phyloP scores from a whole-genome alignment of 352 stramenopile genomes.

The Phytophthora agathidicida region DNA sequence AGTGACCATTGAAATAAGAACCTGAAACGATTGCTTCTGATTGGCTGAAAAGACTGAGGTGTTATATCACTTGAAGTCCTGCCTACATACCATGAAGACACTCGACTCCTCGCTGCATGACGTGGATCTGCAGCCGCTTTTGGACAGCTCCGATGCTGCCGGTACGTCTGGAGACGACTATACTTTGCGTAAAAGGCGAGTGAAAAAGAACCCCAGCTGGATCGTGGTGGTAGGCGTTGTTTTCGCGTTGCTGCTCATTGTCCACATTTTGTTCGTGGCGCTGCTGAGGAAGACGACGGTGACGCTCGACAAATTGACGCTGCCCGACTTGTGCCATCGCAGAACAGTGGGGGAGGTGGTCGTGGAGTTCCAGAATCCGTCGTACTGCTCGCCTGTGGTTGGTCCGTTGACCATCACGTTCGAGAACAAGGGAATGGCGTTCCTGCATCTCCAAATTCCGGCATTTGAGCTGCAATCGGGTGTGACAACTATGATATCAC shows the following conservation, averaged over 20 bases:
- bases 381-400: slow-evolving; percentile 71
- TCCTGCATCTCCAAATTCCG: slow-evolving; percentile 57
- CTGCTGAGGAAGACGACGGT: slow-evolving; percentile 68
- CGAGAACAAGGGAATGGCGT: slow-evolving; percentile 51
- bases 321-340: slow-evolving; percentile 76
- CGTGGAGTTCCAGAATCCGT: slow-evolving; percentile 75
- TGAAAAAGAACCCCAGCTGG: slow-evolving; percentile 20
- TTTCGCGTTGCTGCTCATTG: slow-evolving; percentile 43
- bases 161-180: not conserved
- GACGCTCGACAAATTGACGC: slow-evolving; percentile 56
- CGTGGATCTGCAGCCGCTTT: slow-evolving; percentile 30
- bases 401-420: slow-evolving; percentile 63
- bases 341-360: slow-evolving; percentile 55
- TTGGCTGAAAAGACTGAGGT: slow-evolving; percentile 14
- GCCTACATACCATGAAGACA: slow-evolving; percentile 4
- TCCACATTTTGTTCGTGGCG: slow-evolving; percentile 71
- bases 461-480: slow-evolving; percentile 61
- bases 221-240: slow-evolving; percentile 31
- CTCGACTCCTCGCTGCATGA: not conserved
- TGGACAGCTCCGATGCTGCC: not conserved
- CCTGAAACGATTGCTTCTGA: not conserved
- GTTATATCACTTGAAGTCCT: slow-evolving; percentile 22
- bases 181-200: not conserved
- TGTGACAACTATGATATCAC: slow-evolving; percentile 51
- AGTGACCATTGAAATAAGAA: slow-evolving; percentile 14